A percentile compares a stretch with the other conserved stretches of the same genome.
Evolutionary conservation across 108 stramenopile species (phyloP).

Genomic region (Nitzschia putrida): DNA sequence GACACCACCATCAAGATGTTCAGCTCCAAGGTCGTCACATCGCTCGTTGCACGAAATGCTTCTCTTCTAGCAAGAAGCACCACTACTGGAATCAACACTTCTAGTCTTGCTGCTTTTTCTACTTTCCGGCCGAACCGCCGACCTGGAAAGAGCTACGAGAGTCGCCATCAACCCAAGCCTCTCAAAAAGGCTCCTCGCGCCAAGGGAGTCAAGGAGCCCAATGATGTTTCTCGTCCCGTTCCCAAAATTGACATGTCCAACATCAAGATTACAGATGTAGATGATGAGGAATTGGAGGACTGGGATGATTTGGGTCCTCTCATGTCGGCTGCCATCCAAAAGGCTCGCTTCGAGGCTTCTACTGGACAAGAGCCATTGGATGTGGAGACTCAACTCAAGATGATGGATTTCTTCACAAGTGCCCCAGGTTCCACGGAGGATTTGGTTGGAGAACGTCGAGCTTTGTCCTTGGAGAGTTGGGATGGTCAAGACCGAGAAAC

Average conservation of each 20-base stretch:
- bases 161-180: constrained; percentile 8
- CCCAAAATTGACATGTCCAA: constrained; percentile 38
- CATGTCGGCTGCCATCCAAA: constrained; percentile 20
- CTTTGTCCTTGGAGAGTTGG: constrained; percentile 39
- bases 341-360: constrained; percentile 4
- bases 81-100: too few relatives aligned
- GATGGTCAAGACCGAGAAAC: constrained; percentile 40
- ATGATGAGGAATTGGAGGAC: constrained; percentile 24
- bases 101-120: neutral
- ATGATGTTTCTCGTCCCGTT: constrained; percentile 21
- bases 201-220: constrained; percentile 31
- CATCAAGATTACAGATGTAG: constrained; percentile 25
- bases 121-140: constrained; percentile 8
- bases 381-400: constrained; percentile 56
- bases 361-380: constrained; percentile 13
- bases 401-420: constrained; percentile 69
- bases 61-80: too few relatives aligned
- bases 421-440: constrained; percentile 76
- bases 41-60: too few relatives aligned
- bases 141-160: constrained; percentile 11
- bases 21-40: too few relatives aligned
- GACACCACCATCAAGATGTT: too few relatives aligned
- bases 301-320: constrained; percentile 26
- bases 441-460: constrained; percentile 57
- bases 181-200: neutral